Evolutionary conservation across 331 rosid species (phyloP).

Genomic region (Arachis monticola): DNA sequence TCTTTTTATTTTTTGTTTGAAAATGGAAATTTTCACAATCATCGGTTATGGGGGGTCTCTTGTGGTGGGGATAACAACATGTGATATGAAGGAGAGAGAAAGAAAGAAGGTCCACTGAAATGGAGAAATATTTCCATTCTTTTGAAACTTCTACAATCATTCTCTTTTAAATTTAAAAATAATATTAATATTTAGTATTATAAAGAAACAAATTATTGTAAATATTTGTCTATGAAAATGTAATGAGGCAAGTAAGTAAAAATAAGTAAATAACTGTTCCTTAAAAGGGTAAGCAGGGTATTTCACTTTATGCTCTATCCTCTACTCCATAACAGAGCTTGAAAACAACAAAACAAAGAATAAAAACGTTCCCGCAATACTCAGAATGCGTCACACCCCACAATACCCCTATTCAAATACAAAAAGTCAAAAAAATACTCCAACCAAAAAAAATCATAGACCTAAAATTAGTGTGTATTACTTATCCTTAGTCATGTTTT

Average conservation of each 20-base stretch:
- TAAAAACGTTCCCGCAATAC: constrained; percentile 40
- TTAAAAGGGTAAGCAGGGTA: constrained; percentile 41
- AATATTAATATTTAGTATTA: no score
- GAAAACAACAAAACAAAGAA: constrained; percentile 62
- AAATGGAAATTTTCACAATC: constrained; percentile 49
- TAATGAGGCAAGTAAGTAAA: constrained; percentile 56
- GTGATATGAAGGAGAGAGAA: constrained; percentile 41
- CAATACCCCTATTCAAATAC: constrained; percentile 37
- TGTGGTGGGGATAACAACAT: constrained; percentile 39
- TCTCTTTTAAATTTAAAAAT: no score
- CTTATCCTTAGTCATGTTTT: neutral
- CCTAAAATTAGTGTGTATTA: constrained; percentile 30
- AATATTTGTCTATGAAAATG: neutral
- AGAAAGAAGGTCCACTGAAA: constrained; percentile 13
- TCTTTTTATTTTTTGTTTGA: constrained; percentile 43
- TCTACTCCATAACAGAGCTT: constrained; percentile 46
- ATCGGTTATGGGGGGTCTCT: constrained; percentile 9
- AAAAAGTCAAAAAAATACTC: constrained; percentile 37
- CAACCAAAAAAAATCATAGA: constrained; percentile 5
- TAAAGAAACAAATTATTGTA: no score
- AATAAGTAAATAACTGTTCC: constrained; percentile 67
- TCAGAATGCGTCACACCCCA: constrained; percentile 53
- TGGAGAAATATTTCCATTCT: constrained; percentile 41
- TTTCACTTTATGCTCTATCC: constrained; percentile 59
- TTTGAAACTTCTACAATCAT: no score